Evolutionary conservation across 176 grass and related monocot species (phyloP).

Genomic region (Eleusine coracana): DNA sequence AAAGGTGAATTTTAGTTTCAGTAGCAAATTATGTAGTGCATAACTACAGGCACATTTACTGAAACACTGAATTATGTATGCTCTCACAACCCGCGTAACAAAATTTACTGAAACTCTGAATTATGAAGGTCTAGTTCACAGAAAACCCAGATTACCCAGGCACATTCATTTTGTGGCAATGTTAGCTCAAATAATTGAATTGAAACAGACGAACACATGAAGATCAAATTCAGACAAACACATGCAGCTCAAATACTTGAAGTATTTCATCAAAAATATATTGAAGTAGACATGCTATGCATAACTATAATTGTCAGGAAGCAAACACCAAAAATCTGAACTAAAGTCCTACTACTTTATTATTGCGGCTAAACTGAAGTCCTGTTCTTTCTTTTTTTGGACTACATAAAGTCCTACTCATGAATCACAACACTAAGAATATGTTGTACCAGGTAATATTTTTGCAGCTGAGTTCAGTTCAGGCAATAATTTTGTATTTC

Average conservation of each 20-base stretch:
- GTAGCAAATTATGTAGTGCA: too few species aligned
- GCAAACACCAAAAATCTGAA: not conserved
- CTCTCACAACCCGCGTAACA: not conserved
- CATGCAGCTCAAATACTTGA: conserved; percentile 5
- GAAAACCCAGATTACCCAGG: not conserved
- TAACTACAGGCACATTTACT: too few species aligned
- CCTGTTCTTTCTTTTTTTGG: too few species aligned
- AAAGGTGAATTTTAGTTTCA: too few species aligned
- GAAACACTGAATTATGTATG: too few species aligned
- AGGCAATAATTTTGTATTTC: not conserved
- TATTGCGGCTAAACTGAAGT: too few species aligned
- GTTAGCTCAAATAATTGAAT: not conserved
- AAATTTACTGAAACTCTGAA: not conserved
- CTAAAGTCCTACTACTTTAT: too few species aligned
- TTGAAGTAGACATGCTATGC: not conserved
- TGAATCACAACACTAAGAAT: not conserved
- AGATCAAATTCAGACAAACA: too few species aligned
- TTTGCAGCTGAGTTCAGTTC: not conserved
- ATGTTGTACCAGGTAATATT: not conserved
- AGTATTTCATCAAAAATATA: too few species aligned
- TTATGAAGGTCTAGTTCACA: not conserved
- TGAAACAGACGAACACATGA: too few species aligned
- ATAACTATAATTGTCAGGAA: not conserved
- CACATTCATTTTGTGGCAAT: not conserved
- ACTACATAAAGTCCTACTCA: not conserved